These are phyloP conservation scores for Candida dendrica DNA, from an alignment of 805 yeast genomes.

Conservation along the genomic window DNA sequence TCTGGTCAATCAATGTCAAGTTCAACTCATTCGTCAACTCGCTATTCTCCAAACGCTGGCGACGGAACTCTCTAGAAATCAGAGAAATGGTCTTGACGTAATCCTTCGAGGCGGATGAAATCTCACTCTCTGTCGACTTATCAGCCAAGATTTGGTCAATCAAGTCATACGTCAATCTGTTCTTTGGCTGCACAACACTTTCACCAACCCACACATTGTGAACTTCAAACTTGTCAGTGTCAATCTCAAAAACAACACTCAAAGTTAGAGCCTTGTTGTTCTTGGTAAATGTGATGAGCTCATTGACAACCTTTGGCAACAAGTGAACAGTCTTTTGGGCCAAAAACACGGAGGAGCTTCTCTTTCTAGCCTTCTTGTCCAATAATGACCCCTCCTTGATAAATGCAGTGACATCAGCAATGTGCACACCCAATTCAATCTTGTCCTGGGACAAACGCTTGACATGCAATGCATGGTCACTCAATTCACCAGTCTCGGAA, in stretches of 20 bases:
- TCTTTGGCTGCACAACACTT: slow-evolving; percentile 59
- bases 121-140: slow-evolving; percentile 6
- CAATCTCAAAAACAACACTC: slow-evolving; percentile 75
- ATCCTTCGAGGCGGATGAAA: slow-evolving; percentile 53
- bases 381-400: slow-evolving; percentile 66
- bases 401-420: slow-evolving; percentile 69
- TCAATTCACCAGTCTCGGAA: slow-evolving; percentile 46
- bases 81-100: slow-evolving; percentile 57
- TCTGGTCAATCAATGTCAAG: slow-evolving; percentile 64
- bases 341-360: slow-evolving; percentile 83
- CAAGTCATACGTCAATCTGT: slow-evolving; percentile 43
- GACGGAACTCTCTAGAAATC: slow-evolving; percentile 62
- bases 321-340: slow-evolving; percentile 67
- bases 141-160: slow-evolving; percentile 44
- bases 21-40: slow-evolving; percentile 38
- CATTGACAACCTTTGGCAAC: slow-evolving; percentile 60
- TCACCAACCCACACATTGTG: slow-evolving; percentile 74
- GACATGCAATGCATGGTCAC: slow-evolving; percentile 82
- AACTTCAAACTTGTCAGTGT: slow-evolving; percentile 62
- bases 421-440: slow-evolving; percentile 81
- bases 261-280: slow-evolving; percentile 58
- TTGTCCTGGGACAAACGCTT: slow-evolving; percentile 50
- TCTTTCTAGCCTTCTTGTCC: slow-evolving; percentile 84
- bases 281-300: slow-evolving; percentile 52
- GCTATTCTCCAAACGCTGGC: slow-evolving; percentile 52